A percentile compares a stretch with the other conserved stretches of the same genome.
phyloP scores from a whole-genome alignment of 1,284 basidiomycete species.

The Ceratobasidium sp. region DNA sequence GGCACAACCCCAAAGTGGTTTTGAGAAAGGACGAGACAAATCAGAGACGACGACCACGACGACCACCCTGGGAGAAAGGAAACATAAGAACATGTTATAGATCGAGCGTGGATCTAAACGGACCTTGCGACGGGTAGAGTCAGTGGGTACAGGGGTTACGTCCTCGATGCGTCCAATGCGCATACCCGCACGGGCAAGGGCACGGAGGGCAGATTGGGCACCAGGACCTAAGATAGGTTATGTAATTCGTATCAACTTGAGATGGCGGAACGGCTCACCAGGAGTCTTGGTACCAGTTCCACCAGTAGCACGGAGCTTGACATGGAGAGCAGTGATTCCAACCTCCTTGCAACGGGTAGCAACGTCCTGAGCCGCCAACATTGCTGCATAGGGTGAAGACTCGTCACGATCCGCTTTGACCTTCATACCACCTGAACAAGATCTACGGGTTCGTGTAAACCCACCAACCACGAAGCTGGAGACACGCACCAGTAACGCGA shows the following conservation, averaged over 20 bases:
- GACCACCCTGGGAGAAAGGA: slow-evolving; percentile 82
- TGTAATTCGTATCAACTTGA: background rate
- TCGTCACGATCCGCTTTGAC: slow-evolving; percentile 99
- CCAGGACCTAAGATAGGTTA: slow-evolving; percentile 66
- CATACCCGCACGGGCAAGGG: slow-evolving; percentile 98
- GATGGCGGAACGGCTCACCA: slow-evolving; percentile 59
- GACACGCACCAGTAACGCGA: slow-evolving; percentile 87
- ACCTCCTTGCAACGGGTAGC: slow-evolving; percentile 97
- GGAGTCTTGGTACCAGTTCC: slow-evolving; percentile 99
- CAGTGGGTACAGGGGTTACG: slow-evolving; percentile 96
- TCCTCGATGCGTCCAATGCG: slow-evolving; percentile 97
- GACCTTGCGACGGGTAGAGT: slow-evolving; percentile 96
- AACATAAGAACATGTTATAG: slow-evolving; percentile 14
- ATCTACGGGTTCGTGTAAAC: slow-evolving; percentile 34
- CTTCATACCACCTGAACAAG: slow-evolving; percentile 90
- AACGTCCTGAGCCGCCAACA: slow-evolving; percentile 99
- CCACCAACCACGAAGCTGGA: background rate
- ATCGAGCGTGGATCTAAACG: slow-evolving; percentile 48
- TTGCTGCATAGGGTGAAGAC: slow-evolving; percentile 98
- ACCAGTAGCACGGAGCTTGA: slow-evolving; percentile 98
- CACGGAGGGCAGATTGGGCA: slow-evolving; percentile 97
- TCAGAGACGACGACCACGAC: slow-evolving; percentile 96
- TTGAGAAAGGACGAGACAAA: slow-evolving; percentile 40
- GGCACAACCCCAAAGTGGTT: slow-evolving; percentile 25
- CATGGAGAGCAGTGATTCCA: slow-evolving; percentile 96